Percentiles rank a stretch among this genome's conserved stretches.
phyloP scores from a whole-genome alignment of 1,284 basidiomycete genomes.

The Trametes sp. region DNA sequence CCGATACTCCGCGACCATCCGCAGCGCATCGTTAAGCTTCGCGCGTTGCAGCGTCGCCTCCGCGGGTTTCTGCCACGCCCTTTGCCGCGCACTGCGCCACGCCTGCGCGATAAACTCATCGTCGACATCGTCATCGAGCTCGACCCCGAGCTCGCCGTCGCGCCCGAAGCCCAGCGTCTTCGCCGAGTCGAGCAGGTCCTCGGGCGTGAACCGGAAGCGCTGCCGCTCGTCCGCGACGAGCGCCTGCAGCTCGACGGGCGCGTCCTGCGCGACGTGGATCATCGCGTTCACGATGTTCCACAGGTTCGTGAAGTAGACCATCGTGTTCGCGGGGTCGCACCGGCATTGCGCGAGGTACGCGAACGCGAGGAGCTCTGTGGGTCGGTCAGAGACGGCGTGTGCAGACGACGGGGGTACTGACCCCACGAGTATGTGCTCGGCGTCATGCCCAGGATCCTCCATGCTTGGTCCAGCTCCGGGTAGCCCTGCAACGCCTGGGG shows the following conservation, averaged over 20 bases:
- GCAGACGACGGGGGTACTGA: slow-evolving; percentile 39
- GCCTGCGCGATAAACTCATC: slow-evolving; percentile 74
- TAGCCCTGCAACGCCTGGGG: slow-evolving; percentile 48
- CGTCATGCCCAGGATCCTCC: slow-evolving; percentile 67
- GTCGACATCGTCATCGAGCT: slow-evolving; percentile 70
- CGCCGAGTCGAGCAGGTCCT: slow-evolving; percentile 58
- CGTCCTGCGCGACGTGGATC: slow-evolving; percentile 52
- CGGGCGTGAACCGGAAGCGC: slow-evolving; percentile 66
- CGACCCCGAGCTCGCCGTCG: slow-evolving; percentile 63
- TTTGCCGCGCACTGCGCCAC: slow-evolving; percentile 68
- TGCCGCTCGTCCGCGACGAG: slow-evolving; percentile 65
- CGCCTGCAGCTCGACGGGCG: slow-evolving; percentile 56
- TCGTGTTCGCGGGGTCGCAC: slow-evolving; percentile 71
- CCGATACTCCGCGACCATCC: slow-evolving; percentile 66
- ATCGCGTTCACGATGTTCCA: slow-evolving; percentile 57
- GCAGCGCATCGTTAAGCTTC: slow-evolving; percentile 68
- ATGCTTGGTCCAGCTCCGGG: slow-evolving; percentile 49
- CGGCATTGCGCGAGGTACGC: slow-evolving; percentile 81
- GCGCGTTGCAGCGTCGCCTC: slow-evolving; percentile 51
- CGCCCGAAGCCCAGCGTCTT: slow-evolving; percentile 69
- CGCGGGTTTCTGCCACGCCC: slow-evolving; percentile 62
- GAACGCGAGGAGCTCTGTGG: slow-evolving; percentile 80
- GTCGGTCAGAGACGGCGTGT: slow-evolving; percentile 9
- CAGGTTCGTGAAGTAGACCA: slow-evolving; percentile 67
- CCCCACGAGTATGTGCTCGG: slow-evolving; percentile 68